Percentiles rank a stretch among this genome's conserved stretches.
Conservation (phyloP, 345 rosid species). For the Rhizophora apiculata region DNA sequence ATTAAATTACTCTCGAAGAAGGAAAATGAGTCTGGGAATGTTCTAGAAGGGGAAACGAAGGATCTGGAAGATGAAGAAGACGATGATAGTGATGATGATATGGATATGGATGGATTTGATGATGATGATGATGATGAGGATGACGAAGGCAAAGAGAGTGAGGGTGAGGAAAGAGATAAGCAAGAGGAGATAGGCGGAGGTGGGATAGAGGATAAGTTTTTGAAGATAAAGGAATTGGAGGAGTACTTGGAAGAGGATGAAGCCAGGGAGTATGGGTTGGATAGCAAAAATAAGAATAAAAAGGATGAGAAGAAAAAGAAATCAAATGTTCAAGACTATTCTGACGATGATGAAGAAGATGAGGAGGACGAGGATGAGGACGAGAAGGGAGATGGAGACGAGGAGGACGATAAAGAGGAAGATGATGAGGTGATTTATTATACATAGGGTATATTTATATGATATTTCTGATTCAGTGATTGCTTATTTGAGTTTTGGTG, state of each 20-base stretch:
- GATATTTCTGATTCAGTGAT: not conserved
- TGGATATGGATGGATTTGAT: conserved; percentile 40
- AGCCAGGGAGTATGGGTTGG: conserved; percentile 67
- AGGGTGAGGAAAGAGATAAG: conserved; percentile 32
- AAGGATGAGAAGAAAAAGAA: conserved; percentile 15
- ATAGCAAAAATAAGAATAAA: conserved; percentile 34
- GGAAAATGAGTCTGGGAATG: conserved; percentile 15
- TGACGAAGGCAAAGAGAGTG: conserved; percentile 30
- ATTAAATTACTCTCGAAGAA: conserved; percentile 15
- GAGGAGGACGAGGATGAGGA: conserved; percentile 29
- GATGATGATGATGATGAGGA: conserved; percentile 31
- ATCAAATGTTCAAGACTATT: not conserved
- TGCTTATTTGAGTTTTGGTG: no score
- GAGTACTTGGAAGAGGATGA: conserved; percentile 70
- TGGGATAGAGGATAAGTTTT: conserved; percentile 78
- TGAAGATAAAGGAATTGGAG: conserved; percentile 74
- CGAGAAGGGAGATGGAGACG: conserved; percentile 25
- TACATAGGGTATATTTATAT: not conserved
- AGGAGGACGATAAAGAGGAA: conserved; percentile 27
- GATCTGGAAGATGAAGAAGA: conserved; percentile 4
- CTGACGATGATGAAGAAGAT: conserved; percentile 18
- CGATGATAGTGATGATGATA: conserved; percentile 25
- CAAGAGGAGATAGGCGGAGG: conserved; percentile 24
- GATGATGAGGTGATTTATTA: conserved; percentile 22
- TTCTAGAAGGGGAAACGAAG: conserved; percentile 1